Percentiles rank a stretch among this genome's conserved stretches.
phyloP scores from a whole-genome alignment of 1,284 basidiomycete species.

The Bondarzewia mesenterica region DNA sequence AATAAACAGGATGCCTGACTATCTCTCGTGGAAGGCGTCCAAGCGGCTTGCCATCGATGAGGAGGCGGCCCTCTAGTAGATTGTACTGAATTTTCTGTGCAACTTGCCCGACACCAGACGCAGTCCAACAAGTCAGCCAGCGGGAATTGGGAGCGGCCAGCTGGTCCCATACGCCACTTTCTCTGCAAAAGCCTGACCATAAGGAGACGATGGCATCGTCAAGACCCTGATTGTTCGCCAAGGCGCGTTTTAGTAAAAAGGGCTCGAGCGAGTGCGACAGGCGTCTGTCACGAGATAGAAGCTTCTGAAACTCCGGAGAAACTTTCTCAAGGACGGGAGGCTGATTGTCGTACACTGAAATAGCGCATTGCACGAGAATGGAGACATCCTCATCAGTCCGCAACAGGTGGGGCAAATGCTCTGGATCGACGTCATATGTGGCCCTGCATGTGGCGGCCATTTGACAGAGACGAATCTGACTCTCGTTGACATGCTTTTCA shows the following conservation, averaged over 20 bases:
- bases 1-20: conserved; percentile 23
- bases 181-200: conserved; percentile 28
- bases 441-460: conserved; percentile 30
- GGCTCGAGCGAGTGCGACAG: conserved; percentile 22
- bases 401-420: conserved; percentile 6
- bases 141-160: conserved; percentile 18
- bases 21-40: conserved; percentile 29
- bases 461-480: conserved; percentile 23
- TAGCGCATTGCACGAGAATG: conserved; percentile 26
- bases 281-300: conserved; percentile 21
- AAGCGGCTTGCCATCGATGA: conserved; percentile 32
- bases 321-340: conserved; percentile 5
- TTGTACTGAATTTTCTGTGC: conserved; percentile 28
- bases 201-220: conserved; percentile 25
- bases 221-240: conserved; percentile 16
- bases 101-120: conserved; percentile 8
- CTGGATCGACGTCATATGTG: conserved; percentile 29
- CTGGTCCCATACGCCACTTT: conserved; percentile 22
- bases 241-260: conserved; percentile 11
- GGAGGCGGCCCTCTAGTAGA: conserved; percentile 31
- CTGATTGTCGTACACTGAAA: conserved; percentile 24
- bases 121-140: conserved; percentile 25
- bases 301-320: conserved; percentile 5
- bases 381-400: conserved; percentile 16
- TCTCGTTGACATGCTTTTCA: conserved; percentile 14